phyloP scores from a whole-genome alignment of 2,329 filamentous ascomycete species.

The Ophiostoma piceae region DNA sequence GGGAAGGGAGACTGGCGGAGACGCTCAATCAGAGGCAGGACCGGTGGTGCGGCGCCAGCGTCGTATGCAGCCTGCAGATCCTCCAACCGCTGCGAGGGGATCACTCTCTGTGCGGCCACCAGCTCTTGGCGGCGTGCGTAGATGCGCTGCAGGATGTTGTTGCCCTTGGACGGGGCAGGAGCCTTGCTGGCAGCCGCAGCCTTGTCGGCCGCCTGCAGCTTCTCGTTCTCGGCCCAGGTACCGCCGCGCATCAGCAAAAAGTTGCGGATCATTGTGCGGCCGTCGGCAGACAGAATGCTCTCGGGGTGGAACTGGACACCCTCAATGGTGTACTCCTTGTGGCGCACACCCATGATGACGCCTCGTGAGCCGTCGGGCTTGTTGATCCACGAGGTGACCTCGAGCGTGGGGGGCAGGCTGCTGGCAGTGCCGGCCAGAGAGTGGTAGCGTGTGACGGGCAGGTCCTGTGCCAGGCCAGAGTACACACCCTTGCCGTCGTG shows the following conservation, averaged over 20 bases:
- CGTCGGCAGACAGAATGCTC: slow-evolving; percentile 88
- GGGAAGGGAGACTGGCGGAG: slow-evolving; percentile 76
- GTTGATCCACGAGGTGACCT: slow-evolving; percentile 85
- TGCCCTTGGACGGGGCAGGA: slow-evolving; percentile 51
- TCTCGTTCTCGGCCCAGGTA: slow-evolving; percentile 80
- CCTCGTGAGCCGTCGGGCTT: slow-evolving; percentile 71
- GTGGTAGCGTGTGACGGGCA: slow-evolving; percentile 92
- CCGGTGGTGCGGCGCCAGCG: slow-evolving; percentile 76
- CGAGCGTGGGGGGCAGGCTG: slow-evolving; percentile 77
- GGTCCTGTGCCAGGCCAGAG: slow-evolving; percentile 66
- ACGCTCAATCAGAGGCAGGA: slow-evolving; percentile 72
- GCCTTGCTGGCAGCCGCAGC: slow-evolving; percentile 29
- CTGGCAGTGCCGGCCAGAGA: slow-evolving; percentile 88
- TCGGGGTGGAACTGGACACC: slow-evolving; percentile 98
- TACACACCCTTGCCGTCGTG: slow-evolving; percentile 95
- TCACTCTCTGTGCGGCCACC: slow-evolving; percentile 73
- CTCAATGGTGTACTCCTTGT: slow-evolving; percentile 87
- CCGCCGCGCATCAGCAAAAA: slow-evolving; percentile 84
- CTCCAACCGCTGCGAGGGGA: slow-evolving; percentile 75
- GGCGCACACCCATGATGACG: slow-evolving; percentile 93
- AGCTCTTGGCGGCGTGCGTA: slow-evolving; percentile 73
- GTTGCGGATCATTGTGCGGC: slow-evolving; percentile 84
- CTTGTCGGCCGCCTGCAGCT: slow-evolving; percentile 42
- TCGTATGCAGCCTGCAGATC: slow-evolving; percentile 86
- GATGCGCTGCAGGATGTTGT: slow-evolving; percentile 85